Conservation (phyloP, 2,329 filamentous ascomycete species). For the Venturia aucupariae region DNA sequence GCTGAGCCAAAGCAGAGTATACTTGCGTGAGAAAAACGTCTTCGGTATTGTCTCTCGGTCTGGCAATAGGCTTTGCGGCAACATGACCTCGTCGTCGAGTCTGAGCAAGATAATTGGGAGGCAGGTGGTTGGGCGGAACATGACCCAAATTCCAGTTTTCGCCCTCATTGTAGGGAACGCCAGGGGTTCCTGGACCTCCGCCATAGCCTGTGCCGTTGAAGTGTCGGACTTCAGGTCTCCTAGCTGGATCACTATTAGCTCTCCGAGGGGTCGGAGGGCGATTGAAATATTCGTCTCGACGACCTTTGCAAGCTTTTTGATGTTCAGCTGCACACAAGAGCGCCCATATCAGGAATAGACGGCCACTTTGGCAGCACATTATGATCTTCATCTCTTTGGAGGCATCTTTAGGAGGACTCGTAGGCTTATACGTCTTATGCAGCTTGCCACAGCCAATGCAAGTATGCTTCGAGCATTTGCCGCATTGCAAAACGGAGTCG, state of each 20-base stretch:
- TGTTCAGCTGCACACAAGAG: constrained; percentile 30
- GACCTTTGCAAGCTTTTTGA: constrained; percentile 17
- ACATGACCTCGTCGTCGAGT: background rate
- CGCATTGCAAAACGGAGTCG: background rate
- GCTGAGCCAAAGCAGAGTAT: constrained; percentile 17
- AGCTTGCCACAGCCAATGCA: background rate
- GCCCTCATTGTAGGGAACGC: background rate
- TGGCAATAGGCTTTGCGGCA: background rate
- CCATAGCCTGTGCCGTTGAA: constrained; percentile 9
- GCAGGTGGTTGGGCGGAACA: too few relatives aligned
- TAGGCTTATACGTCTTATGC: background rate
- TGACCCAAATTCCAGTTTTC: background rate
- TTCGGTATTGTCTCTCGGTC: background rate
- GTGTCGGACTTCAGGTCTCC: background rate
- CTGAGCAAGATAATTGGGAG: background rate
- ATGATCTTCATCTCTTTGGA: background rate
- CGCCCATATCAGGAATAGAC: constrained; percentile 28
- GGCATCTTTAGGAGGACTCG: background rate
- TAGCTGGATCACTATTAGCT: background rate
- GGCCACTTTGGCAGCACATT: constrained; percentile 26
- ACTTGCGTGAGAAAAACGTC: background rate
- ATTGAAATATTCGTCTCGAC: constrained; percentile 10
- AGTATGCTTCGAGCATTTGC: background rate
- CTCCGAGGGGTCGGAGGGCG: constrained; percentile 6
- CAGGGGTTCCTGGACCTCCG: background rate